These are phyloP conservation scores for Byssothecium circinans DNA, from an alignment of 2,329 filamentous ascomycete species.

Conservation along the genomic window DNA sequence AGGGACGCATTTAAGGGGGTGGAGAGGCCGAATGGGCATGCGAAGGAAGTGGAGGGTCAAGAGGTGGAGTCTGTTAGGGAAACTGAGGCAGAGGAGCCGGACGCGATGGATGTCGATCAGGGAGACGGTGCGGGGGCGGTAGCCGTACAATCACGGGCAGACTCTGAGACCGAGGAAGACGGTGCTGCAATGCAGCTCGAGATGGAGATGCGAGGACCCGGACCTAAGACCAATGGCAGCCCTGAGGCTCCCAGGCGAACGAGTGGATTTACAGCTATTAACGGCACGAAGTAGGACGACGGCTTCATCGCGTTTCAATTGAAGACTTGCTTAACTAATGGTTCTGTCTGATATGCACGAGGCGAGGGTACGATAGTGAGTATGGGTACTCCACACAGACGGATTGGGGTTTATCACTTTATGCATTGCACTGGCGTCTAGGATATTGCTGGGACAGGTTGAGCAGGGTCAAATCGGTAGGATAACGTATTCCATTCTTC, in stretches of 20 bases:
- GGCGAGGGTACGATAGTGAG: no score
- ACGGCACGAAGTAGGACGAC: conserved; percentile 15
- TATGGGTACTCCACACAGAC: no score
- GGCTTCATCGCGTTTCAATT: no score
- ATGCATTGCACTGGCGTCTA: conserved; percentile 21
- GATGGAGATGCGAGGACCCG: conserved; percentile 43
- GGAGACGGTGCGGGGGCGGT: conserved; percentile 17
- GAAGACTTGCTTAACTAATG: no score
- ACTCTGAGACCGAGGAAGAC: conserved; percentile 33
- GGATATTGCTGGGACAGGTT: not conserved
- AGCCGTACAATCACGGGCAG: conserved; percentile 14
- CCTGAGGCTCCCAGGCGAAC: conserved; percentile 14
- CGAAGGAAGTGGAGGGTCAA: not conserved
- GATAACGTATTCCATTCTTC: not conserved
- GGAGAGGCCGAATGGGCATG: not conserved
- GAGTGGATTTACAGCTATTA: conserved; percentile 39
- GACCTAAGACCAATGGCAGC: conserved; percentile 19
- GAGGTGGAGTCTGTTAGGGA: not conserved
- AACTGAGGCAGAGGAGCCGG: not conserved
- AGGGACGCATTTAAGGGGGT: not conserved
- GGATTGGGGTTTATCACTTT: not conserved
- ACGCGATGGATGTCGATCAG: not conserved
- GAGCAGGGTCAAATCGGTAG: not conserved
- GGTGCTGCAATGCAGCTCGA: conserved; percentile 43
- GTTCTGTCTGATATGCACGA: no score